phyloP scores from a whole-genome alignment of 2,329 filamentous ascomycete genomes.

The Alternaria sp. region DNA sequence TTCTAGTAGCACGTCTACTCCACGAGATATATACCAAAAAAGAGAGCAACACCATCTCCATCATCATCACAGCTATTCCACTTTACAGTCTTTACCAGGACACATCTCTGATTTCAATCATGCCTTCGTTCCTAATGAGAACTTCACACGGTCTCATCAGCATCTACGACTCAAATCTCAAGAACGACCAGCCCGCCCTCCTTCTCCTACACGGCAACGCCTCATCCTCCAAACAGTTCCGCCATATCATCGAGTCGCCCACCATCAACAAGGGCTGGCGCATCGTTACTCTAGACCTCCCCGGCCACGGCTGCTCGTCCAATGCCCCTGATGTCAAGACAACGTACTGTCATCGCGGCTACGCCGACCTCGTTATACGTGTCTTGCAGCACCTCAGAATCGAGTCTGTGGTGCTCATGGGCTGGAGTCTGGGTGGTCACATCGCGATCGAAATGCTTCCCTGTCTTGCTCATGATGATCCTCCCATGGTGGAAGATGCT shows the following conservation, averaged over 20 bases:
- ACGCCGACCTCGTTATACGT: constrained; percentile 39
- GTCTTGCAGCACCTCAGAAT: constrained; percentile 30
- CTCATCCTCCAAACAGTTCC: constrained; percentile 34
- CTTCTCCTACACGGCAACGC: constrained; percentile 44
- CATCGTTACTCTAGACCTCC: constrained; percentile 42
- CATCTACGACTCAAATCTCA: constrained; percentile 28
- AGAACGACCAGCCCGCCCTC: constrained; percentile 24
- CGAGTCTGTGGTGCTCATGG: constrained; percentile 29
- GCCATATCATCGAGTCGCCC: constrained; percentile 26
- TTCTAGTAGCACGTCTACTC: not conserved
- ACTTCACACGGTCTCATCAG: constrained; percentile 31
- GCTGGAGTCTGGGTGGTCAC: constrained; percentile 45
- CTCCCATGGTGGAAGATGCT: not conserved
- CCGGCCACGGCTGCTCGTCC: constrained; percentile 41
- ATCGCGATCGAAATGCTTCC: constrained; percentile 40
- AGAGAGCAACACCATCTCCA: not conserved
- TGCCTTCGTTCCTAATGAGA: constrained; percentile 25
- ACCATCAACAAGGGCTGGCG: constrained; percentile 20
- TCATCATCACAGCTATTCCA: not conserved
- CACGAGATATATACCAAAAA: not conserved
- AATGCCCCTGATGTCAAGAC: constrained; percentile 32
- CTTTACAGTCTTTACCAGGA: not conserved
- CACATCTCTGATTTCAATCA: not conserved
- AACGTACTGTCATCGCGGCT: constrained; percentile 38
- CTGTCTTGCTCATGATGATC: constrained; percentile 6